Percentiles rank a stretch among this genome's conserved stretches.
These are phyloP conservation scores for Phialophora verrucosa DNA, from an alignment of 2,329 filamentous ascomycete genomes.

Conservation along the genomic window DNA sequence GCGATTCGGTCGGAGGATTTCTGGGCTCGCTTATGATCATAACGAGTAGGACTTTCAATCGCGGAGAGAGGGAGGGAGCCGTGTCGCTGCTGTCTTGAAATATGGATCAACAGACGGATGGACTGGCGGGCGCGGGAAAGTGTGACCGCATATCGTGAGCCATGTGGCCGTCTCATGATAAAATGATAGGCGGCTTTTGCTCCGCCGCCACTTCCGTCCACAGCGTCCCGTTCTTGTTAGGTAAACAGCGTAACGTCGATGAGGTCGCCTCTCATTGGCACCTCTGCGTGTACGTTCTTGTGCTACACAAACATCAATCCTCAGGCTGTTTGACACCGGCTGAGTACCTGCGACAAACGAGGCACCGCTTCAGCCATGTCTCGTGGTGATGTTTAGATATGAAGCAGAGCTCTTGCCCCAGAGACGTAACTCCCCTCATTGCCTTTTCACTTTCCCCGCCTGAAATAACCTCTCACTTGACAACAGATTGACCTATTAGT, in stretches of 20 bases:
- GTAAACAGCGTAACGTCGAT: conserved; percentile 7
- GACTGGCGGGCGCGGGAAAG: neutral
- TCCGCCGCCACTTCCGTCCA: conserved; percentile 5
- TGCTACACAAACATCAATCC: neutral
- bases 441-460: conserved; percentile 1
- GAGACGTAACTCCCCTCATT: conserved; percentile 1
- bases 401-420: neutral
- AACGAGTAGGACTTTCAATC: neutral
- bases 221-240: conserved; percentile 12
- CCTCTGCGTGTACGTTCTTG: neutral
- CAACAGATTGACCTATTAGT: neutral
- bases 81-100: neutral
- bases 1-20: conserved; percentile 5
- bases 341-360: neutral
- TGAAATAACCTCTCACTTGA: neutral
- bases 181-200: conserved; percentile 15
- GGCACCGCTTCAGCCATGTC: neutral
- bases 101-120: neutral
- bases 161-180: conserved; percentile 11
- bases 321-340: conserved; percentile 9
- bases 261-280: conserved; percentile 4
- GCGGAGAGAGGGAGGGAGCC: neutral
- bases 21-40: neutral
- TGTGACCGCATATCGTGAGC: conserved; percentile 15
- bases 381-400: neutral